Evolutionary conservation across 257 asterid genomes (phyloP).

Genomic region (Nicotiana noctiflora): DNA sequence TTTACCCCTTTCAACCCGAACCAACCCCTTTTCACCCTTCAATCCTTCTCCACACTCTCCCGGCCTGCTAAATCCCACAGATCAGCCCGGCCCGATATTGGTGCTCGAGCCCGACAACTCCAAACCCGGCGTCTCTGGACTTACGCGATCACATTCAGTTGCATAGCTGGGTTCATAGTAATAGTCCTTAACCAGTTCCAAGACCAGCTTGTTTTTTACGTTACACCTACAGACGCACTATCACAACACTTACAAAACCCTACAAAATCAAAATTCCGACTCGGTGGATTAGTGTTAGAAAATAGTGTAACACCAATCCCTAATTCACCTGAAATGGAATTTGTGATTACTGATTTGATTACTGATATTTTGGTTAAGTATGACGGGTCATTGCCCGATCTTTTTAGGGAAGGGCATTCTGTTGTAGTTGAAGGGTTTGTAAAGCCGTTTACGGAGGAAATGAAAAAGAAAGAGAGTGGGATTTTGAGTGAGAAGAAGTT

Average conservation of each 20-base stretch:
- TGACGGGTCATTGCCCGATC: constrained; percentile 86
- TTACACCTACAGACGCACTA: constrained; percentile 81
- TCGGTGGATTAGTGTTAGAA: constrained; percentile 85
- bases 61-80: constrained; percentile 37
- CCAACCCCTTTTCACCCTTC: constrained; percentile 12
- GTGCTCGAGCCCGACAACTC: constrained; percentile 76
- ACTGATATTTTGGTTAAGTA: constrained; percentile 80
- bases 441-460: constrained; percentile 43
- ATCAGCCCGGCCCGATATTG: constrained; percentile 63
- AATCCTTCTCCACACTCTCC: constrained; percentile 34
- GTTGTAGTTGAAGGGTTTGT: constrained; percentile 90
- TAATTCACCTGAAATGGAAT: constrained; percentile 65
- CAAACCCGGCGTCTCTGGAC: constrained; percentile 94
- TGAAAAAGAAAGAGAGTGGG: constrained; percentile 32
- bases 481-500: constrained; percentile 27
- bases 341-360: constrained; percentile 72
- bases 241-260: constrained; percentile 55
- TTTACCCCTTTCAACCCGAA: constrained; percentile 13
- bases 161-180: constrained; percentile 77
- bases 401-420: constrained; percentile 89
- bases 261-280: constrained; percentile 63
- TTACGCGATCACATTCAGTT: constrained; percentile 71
- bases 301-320: constrained; percentile 55
- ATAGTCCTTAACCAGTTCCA: constrained; percentile 87
- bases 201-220: constrained; percentile 83